A percentile compares a stretch with the other conserved stretches of the same genome.
These are phyloP conservation scores for Globisporangium perplexum DNA, from an alignment of 352 stramenopile species.

Conservation along the genomic window DNA sequence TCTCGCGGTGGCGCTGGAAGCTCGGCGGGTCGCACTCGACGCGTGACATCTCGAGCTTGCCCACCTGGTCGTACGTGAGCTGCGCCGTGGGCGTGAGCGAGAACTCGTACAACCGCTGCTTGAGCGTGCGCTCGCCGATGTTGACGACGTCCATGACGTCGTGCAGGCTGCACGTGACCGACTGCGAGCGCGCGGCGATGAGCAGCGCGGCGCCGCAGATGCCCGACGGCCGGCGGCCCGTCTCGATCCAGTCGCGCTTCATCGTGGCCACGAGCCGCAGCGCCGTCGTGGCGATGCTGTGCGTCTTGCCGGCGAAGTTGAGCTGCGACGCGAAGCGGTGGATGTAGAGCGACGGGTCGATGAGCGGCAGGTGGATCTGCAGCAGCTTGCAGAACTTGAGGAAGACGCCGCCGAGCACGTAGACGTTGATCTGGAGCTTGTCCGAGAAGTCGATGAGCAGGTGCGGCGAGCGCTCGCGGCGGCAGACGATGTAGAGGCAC, in stretches of 20 bases:
- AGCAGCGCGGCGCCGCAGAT: slow-evolving; percentile 97
- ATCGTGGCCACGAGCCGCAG: slow-evolving; percentile 95
- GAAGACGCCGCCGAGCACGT: slow-evolving; percentile 82
- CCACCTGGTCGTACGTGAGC: slow-evolving; percentile 95
- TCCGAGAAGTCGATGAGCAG: slow-evolving; percentile 99
- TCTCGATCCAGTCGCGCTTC: slow-evolving; percentile 99
- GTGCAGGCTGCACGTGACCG: slow-evolving; percentile 83
- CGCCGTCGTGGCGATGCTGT: slow-evolving; percentile 93
- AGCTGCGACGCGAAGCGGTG: slow-evolving; percentile 97
- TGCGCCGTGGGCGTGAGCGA: slow-evolving; percentile 92
- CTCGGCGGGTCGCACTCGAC: slow-evolving; percentile 86
- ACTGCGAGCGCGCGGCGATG: slow-evolving; percentile 95
- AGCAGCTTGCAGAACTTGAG: slow-evolving; percentile 92
- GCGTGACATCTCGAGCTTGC: slow-evolving; percentile 82
- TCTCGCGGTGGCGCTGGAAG: slow-evolving; percentile 83
- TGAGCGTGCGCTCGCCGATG: slow-evolving; percentile 96
- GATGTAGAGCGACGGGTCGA: slow-evolving; percentile 99
- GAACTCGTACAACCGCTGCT: slow-evolving; percentile 96
- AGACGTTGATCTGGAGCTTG: slow-evolving; percentile 95
- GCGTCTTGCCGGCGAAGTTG: slow-evolving; percentile 93
- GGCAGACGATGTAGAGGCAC: slow-evolving; percentile 99
- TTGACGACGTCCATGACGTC: slow-evolving; percentile 91
- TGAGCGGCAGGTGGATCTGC: slow-evolving; percentile 96
- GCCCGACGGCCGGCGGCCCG: slow-evolving; percentile 93
- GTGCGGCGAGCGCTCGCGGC: slow-evolving; percentile 96